phyloP scores from a whole-genome alignment of 2,329 filamentous ascomycete species.

The Periconia digitata region DNA sequence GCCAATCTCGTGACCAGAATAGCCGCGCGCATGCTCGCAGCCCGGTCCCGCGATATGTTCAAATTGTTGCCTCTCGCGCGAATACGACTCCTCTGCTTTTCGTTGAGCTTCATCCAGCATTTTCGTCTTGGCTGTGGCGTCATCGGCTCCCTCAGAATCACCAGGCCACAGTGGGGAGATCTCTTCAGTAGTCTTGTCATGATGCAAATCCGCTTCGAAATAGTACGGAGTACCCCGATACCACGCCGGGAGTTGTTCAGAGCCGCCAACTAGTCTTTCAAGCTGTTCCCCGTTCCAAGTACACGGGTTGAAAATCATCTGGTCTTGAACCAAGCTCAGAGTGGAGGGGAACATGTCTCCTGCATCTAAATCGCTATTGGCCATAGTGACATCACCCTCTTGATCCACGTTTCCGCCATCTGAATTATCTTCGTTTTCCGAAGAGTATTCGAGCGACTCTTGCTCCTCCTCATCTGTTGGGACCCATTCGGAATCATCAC shows the following conservation, averaged over 20 bases:
- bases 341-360: constrained; percentile 6
- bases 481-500: not conserved
- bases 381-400: not conserved
- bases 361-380: not conserved
- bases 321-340: no score
- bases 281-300: not conserved
- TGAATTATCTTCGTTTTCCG: constrained; percentile 3
- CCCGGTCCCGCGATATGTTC: constrained; percentile 11
- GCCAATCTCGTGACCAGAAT: constrained; percentile 10
- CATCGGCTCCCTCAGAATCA: no score
- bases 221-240: not conserved
- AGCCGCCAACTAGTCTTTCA: not conserved
- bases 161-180: not conserved
- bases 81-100: no score
- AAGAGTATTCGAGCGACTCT: constrained; percentile 3
- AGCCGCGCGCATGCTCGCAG: constrained; percentile 4
- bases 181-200: not conserved
- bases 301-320: no score
- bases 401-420: not conserved
- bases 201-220: not conserved
- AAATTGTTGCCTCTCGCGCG: not conserved
- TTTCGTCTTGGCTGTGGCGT: not conserved
- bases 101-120: no score
- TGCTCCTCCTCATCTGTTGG: not conserved
- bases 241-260: not conserved